Base-by-base conservation (phyloP, 1,139 yeast species). In the Suhomyces ambrosiae region DNA sequence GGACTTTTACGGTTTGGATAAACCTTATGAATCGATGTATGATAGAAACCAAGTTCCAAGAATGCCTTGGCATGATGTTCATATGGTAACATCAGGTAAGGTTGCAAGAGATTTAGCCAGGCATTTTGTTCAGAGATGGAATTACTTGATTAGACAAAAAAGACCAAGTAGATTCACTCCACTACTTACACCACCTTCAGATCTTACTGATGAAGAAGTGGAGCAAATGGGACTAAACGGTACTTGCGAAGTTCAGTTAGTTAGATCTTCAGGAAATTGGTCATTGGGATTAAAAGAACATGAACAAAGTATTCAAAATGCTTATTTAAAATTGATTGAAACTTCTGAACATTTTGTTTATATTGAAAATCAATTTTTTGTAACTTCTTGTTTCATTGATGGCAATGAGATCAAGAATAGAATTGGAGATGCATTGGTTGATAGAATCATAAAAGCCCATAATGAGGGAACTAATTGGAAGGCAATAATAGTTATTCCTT, bases 1-100 rank as follows among this genome's bases (percentile, higher is more conserved):
- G 52, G 99, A 94, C 60, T 94, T 94, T 58, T 77, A 59, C 53
- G 82, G 75, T 2, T 71, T 94, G 42, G 89, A 90, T 47, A 80
- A 80, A 47, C 98, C 98, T 1, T 89, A 84, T 54, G 95, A 86
- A 33, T 87, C 89, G 15, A 85, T 92, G 95, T 89, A 89, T 57
- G 95, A 94, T 60, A 76, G 99, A 46, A 69, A 77, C 22, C 63
- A 63, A 15, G 76, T 79, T 11, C 97, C 98, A 3, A 76, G 99
- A 53, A 94, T 94, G 99, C 98, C 98, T 5, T 94, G 98, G 99
- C 99, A 94, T 61, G 99, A 94, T 71, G 87, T 94, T 31, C 97
- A 92, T 54, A 92, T 90, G 95, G 80, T 89, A 65, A 82, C 95
- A 3, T 79, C 90, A 7, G 99, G 99, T n/a, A 95, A 90, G 53